Conservation (phyloP, 345 rosid genomes). For the Sisymbrium irio region DNA sequence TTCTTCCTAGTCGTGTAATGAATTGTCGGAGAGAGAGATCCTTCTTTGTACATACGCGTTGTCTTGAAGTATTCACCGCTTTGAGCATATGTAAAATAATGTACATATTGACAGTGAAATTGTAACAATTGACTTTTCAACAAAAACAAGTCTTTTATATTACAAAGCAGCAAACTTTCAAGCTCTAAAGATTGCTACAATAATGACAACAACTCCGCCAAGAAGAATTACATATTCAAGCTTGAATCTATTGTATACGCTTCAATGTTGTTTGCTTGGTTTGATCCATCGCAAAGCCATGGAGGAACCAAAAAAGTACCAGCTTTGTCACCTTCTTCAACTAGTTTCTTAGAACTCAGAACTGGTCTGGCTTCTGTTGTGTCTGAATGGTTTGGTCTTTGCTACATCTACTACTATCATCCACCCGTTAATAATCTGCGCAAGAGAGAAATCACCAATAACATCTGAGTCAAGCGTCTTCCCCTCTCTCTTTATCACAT, state of each 20-base stretch:
- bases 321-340: not conserved
- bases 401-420: slow-evolving; percentile 97
- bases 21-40: not conserved
- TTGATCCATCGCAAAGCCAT: not conserved
- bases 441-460: not conserved
- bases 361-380: slow-evolving; percentile 31
- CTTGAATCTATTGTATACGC: not conserved
- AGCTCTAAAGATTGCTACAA: not conserved
- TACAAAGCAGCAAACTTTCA: not conserved
- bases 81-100: not conserved
- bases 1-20: no score
- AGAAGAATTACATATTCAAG: not conserved
- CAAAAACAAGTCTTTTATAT: not conserved
- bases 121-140: not conserved
- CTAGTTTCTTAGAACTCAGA: not conserved
- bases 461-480: slow-evolving; percentile 14
- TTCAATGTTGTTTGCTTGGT: not conserved
- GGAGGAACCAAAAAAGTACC: not conserved
- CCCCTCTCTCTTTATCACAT: not conserved
- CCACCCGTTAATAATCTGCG: slow-evolving; percentile 97
- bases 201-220: not conserved
- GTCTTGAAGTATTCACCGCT: not conserved
- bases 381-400: slow-evolving; percentile 51
- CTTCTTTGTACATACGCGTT: not conserved
- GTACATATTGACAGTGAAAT: not conserved